Evolutionary conservation across 257 asterid genomes (phyloP).

Genomic region (Solanum sitiens): DNA sequence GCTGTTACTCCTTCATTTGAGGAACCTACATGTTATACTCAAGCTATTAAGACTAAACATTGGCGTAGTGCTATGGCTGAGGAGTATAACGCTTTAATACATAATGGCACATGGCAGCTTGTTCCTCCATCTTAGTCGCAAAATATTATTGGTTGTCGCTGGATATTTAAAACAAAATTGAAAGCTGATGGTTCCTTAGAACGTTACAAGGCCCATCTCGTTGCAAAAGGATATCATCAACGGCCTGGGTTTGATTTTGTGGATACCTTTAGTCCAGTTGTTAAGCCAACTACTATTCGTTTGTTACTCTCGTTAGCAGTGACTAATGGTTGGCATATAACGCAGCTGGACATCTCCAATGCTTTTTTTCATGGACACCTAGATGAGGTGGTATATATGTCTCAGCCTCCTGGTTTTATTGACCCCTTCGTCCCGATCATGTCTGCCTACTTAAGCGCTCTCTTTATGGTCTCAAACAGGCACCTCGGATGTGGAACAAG

Average conservation of each 20-base stretch:
- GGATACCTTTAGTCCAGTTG: too few relatives aligned
- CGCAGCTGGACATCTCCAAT: too few relatives aligned
- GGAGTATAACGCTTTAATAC: background rate
- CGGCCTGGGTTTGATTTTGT: background rate
- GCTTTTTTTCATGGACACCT: too few relatives aligned
- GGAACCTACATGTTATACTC: background rate
- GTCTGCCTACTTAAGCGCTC: too few relatives aligned
- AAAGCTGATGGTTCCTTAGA: background rate
- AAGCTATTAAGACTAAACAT: background rate
- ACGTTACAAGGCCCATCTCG: background rate
- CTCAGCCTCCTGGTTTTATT: too few relatives aligned
- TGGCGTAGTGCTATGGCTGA: background rate
- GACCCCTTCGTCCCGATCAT: too few relatives aligned
- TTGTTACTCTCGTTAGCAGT: too few relatives aligned
- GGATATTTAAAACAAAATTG: background rate
- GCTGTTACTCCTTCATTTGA: background rate
- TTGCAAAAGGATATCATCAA: background rate
- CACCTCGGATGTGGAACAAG: too few relatives aligned
- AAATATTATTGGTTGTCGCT: background rate
- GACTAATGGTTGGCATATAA: too few relatives aligned
- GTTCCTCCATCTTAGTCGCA: background rate
- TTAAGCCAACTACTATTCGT: too few relatives aligned
- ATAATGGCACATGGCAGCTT: background rate
- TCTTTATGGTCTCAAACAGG: too few relatives aligned
- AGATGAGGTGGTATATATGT: too few relatives aligned